phyloP scores from a whole-genome alignment of 176 grass and related monocot species.

The Cenchrus americanus region DNA sequence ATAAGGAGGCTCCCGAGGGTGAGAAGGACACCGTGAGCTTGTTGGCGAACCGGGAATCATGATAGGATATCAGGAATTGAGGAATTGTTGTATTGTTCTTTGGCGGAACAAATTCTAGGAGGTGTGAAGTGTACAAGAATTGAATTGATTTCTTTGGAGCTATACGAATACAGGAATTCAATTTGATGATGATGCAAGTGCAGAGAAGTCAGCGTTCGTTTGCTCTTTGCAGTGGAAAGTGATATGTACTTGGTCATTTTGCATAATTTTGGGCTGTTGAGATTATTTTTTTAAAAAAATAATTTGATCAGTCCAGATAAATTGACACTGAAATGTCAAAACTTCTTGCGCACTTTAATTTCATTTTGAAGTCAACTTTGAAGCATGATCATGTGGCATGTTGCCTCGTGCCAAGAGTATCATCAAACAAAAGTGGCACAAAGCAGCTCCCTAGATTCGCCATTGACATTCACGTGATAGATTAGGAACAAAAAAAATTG shows the following conservation, averaged over 20 bases:
- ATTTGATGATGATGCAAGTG: not conserved
- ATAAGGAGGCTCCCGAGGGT: slow-evolving; percentile 18
- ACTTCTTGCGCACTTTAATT: no score
- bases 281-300: no score
- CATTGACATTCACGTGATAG: not conserved
- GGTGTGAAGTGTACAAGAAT: not conserved
- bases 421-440: not conserved
- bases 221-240: not conserved
- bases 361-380: not conserved
- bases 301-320: no score
- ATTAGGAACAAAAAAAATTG: not conserved
- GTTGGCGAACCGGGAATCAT: slow-evolving; percentile 35
- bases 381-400: not conserved
- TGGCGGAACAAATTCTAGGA: not conserved
- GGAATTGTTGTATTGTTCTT: not conserved
- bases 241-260: not conserved
- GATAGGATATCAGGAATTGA: not conserved
- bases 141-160: not conserved
- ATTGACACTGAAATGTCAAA: not conserved
- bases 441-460: not conserved
- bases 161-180: not conserved
- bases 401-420: not conserved
- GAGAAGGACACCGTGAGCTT: slow-evolving; percentile 61
- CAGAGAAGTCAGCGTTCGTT: not conserved
- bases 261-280: not conserved